A percentile compares a stretch with the other conserved stretches of the same genome.
Conservation (phyloP, 148 eudicot species). For the Rhododendron ferrugineum region DNA sequence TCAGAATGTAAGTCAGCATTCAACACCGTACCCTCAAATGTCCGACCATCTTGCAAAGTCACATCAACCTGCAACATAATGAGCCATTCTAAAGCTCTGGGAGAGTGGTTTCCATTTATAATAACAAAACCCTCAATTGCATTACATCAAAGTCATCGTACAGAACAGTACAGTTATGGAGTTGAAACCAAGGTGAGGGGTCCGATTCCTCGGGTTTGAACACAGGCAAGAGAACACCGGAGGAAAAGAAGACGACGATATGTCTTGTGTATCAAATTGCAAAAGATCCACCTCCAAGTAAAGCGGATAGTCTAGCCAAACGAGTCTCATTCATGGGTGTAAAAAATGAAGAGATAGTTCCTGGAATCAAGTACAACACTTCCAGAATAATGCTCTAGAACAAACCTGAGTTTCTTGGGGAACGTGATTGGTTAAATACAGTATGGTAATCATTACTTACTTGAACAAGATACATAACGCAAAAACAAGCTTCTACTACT, state of each 20-base stretch:
- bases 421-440: not conserved
- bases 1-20: constrained; percentile 94
- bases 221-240: not conserved
- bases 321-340: not conserved
- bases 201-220: not conserved
- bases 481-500: not conserved
- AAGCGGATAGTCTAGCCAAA: not conserved
- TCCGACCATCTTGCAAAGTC: constrained; percentile 92
- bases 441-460: not conserved
- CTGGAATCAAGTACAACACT: not conserved
- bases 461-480: not conserved
- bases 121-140: not conserved
- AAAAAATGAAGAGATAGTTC: not conserved
- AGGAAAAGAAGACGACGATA: not conserved
- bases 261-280: not conserved
- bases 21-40: constrained; percentile 79
- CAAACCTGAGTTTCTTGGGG: not conserved
- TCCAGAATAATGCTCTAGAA: not conserved
- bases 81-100: not conserved
- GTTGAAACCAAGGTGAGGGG: not conserved
- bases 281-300: not conserved
- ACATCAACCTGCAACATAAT: constrained; percentile 67
- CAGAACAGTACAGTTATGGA: not conserved
- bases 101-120: not conserved
- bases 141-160: constrained; percentile 3